Percentiles rank a stretch among this genome's conserved stretches.
These are phyloP conservation scores for Suhomyces tanzawaensis DNA, from an alignment of 805 yeast genomes.

Conservation along the genomic window DNA sequence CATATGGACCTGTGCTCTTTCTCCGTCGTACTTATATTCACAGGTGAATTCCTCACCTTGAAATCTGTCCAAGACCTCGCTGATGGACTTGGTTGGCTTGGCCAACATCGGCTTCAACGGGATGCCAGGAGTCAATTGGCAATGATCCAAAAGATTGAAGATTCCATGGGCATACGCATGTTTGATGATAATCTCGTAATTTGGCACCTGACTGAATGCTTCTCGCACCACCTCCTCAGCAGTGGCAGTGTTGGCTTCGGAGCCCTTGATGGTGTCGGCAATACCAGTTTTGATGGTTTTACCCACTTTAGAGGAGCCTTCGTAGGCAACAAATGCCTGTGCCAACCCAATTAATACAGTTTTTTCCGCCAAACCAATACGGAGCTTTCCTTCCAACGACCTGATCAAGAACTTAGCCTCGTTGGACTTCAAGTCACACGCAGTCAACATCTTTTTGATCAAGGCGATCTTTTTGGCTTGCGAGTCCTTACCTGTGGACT, in stretches of 20 bases:
- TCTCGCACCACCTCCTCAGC: conserved; percentile 83
- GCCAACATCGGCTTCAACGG: conserved; percentile 98
- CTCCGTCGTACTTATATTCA: conserved; percentile 97
- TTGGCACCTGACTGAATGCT: conserved; percentile 87
- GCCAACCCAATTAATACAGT: conserved; percentile 82
- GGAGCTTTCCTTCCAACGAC: conserved; percentile 85
- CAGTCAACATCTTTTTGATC: conserved; percentile 80
- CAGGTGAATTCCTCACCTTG: conserved; percentile 85
- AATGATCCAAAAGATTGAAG: conserved; percentile 57
- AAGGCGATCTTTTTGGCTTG: conserved; percentile 74
- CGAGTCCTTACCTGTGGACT: conserved; percentile 73
- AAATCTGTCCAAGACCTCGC: conserved; percentile 89
- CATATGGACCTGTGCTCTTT: conserved; percentile 91
- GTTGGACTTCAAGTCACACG: conserved; percentile 62
- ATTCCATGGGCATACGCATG: conserved; percentile 69
- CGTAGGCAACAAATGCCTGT: conserved; percentile 72
- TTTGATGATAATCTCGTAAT: conserved; percentile 75
- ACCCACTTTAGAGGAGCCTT: conserved; percentile 24
- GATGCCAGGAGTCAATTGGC: conserved; percentile 83
- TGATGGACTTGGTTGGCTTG: conserved; percentile 90
- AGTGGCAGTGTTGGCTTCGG: conserved; percentile 45
- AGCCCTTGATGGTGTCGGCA: conserved; percentile 38
- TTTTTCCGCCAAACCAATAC: conserved; percentile 94
- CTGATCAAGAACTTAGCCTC: conserved; percentile 92
- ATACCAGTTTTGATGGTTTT: conserved; percentile 18